These are phyloP conservation scores for Ramaria rubella DNA, from an alignment of 768 basidiomycete species.

Conservation along the genomic window DNA sequence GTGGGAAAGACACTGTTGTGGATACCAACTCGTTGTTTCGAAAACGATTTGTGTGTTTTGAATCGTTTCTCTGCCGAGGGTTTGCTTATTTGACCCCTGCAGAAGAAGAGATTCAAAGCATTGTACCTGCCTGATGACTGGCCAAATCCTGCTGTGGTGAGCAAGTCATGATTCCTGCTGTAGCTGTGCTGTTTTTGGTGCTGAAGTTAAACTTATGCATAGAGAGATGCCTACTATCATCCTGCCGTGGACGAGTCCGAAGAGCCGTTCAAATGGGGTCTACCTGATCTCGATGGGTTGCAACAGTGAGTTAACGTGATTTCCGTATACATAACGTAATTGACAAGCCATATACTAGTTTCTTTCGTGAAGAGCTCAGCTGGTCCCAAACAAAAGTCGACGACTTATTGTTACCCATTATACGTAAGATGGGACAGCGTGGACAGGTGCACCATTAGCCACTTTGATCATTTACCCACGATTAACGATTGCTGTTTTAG, in stretches of 20 bases:
- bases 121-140: constrained; percentile 78
- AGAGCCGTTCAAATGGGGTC: constrained; percentile 93
- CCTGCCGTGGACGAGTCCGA: constrained; percentile 87
- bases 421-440: constrained; percentile 81
- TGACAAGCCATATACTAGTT: constrained; percentile 35
- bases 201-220: constrained; percentile 3
- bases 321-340: neutral
- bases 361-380: constrained; percentile 68
- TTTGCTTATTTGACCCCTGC: constrained; percentile 5
- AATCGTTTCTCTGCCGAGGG: too few species aligned
- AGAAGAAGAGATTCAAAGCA: constrained; percentile 89
- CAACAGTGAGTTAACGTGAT: constrained; percentile 50
- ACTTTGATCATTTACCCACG: neutral
- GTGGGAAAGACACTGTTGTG: constrained; percentile 71
- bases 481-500: constrained; percentile 25
- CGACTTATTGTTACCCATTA: constrained; percentile 85
- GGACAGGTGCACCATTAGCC: constrained; percentile 45
- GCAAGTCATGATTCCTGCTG: constrained; percentile 22
- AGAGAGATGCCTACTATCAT: constrained; percentile 92
- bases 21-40: constrained; percentile 76
- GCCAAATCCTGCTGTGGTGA: constrained; percentile 88
- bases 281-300: constrained; percentile 92
- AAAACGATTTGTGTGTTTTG: constrained; percentile 60
- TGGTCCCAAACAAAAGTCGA: constrained; percentile 84
- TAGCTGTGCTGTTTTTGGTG: neutral